These are phyloP conservation scores for Echria macrotheca DNA, from an alignment of 495 filamentous ascomycete species.

Conservation along the genomic window DNA sequence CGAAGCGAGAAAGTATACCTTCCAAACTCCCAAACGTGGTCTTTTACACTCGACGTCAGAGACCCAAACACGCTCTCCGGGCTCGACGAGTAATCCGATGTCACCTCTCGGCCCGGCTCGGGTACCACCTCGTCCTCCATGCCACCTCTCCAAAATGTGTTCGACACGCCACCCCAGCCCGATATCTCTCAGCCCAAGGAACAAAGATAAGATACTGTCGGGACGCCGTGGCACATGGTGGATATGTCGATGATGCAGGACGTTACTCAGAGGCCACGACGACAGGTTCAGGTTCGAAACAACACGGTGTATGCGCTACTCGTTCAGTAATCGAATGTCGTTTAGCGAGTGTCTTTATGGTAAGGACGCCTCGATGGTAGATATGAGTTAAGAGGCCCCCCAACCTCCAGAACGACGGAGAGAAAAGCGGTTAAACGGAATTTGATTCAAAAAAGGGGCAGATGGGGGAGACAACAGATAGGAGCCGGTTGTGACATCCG, in stretches of 20 bases:
- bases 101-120: conserved; percentile 20
- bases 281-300: too few relatives aligned
- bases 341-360: too few relatives aligned
- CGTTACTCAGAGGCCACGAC: too few relatives aligned
- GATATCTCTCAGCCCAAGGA: neutral
- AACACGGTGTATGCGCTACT: too few relatives aligned
- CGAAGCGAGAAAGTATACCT: conserved; percentile 14
- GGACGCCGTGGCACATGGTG: too few relatives aligned
- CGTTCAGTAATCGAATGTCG: too few relatives aligned
- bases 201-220: too few relatives aligned
- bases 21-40: conserved; percentile 33
- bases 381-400: too few relatives aligned
- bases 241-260: too few relatives aligned
- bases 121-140: conserved; percentile 26
- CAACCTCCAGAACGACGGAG: neutral
- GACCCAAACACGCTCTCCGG: conserved; percentile 22
- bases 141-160: neutral
- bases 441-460: neutral
- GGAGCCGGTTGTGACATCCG: neutral
- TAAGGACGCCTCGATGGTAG: too few relatives aligned
- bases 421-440: neutral
- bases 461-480: neutral
- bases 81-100: conserved; percentile 31
- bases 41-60: conserved; percentile 29
- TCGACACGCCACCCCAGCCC: too few relatives aligned